Evolutionary conservation across 495 filamentous ascomycete genomes (phyloP), one percentile per base, ranked within the genome.

Genomic region (Cladorrhinum samala): DNA sequence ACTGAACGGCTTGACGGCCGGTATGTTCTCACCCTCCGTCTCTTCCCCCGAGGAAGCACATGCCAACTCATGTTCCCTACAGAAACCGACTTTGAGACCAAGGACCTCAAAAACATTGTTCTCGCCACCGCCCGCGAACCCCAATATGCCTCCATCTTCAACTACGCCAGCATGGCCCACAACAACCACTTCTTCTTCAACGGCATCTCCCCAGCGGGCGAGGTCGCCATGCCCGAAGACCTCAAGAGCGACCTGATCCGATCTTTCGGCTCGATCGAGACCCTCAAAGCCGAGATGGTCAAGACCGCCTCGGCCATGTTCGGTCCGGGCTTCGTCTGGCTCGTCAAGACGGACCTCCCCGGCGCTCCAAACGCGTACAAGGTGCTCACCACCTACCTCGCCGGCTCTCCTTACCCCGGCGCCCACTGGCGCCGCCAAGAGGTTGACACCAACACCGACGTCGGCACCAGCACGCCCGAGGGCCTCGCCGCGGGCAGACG

Each of bases 111-210:
- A 72, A 72, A 83, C 30, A 82, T 95, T 68, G 64, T 89, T 61
- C 72, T 94, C 64, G 75, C 78, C 55, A 85, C 84, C 59, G 88
- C 93, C 46, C 86, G 89, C 61, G 81, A 92, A 55, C 82, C 91
- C 27, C 74, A 80, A 50, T 73, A 78, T 55, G 93, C 94, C 39
- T 72, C 81, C 53, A 73, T 86, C 56, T 98, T 98, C 81, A 98
- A 98, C 77, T 82, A 92, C 63, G 93, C 93, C 65, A 91, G 85
- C 56, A 95, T 95, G 86, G 88, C 90, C 50, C 84, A 88, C 75
- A 96, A 97, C 81, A 96, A 96, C 77, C 83, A 93, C 69, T 87
- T 93, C 72, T 97, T 96, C 83, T 97, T 97, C 80, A 56, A 64
- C 30, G 77, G 75, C 56, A 58, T 80, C 46, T 78, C 82, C 53